Percentiles rank a stretch among this genome's conserved stretches.
Conservation (phyloP, 306 rosid genomes). For the Lupinus albus region DNA sequence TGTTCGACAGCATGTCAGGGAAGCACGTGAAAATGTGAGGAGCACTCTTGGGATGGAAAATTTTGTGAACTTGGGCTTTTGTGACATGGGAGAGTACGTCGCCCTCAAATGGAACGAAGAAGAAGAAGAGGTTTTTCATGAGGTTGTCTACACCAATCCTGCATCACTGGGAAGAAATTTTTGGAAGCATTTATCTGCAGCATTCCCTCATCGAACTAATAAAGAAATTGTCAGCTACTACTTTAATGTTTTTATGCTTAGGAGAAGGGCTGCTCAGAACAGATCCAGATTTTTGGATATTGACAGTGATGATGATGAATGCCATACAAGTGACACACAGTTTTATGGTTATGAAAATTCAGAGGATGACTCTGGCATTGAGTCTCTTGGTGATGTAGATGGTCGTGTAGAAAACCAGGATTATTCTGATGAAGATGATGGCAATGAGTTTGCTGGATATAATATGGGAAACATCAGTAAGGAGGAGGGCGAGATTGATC, state of each 20-base stretch:
- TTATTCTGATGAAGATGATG: conserved; percentile 50
- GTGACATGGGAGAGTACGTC: conserved; percentile 58
- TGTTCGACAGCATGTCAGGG: conserved; percentile 51
- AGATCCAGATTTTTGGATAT: conserved; percentile 47
- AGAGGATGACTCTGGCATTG: conserved; percentile 61
- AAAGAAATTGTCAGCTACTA: conserved; percentile 57
- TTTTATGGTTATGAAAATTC: conserved; percentile 33
- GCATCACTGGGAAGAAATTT: conserved; percentile 55
- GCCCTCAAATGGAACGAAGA: conserved; percentile 57
- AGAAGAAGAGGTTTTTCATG: conserved; percentile 55
- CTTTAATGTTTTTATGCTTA: conserved; percentile 63
- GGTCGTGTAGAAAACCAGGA: conserved; percentile 35
- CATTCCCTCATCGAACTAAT: conserved; percentile 49
- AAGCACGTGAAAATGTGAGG: conserved; percentile 47
- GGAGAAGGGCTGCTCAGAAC: conserved; percentile 56
- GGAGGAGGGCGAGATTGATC: conserved; percentile 3
- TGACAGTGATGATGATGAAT: conserved; percentile 73
- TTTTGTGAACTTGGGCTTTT: conserved; percentile 58
- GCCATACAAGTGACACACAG: conserved; percentile 40
- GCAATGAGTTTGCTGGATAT: conserved; percentile 24
- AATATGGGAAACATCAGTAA: conserved; percentile 24
- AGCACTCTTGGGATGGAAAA: conserved; percentile 49
- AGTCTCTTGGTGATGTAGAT: conserved; percentile 50
- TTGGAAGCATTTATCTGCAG: conserved; percentile 53
- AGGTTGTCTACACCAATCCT: conserved; percentile 55